A percentile compares a stretch with the other conserved stretches of the same genome.
Conservation (phyloP, 1,139 yeast genomes). For the Magnusiomyces magnusii region DNA sequence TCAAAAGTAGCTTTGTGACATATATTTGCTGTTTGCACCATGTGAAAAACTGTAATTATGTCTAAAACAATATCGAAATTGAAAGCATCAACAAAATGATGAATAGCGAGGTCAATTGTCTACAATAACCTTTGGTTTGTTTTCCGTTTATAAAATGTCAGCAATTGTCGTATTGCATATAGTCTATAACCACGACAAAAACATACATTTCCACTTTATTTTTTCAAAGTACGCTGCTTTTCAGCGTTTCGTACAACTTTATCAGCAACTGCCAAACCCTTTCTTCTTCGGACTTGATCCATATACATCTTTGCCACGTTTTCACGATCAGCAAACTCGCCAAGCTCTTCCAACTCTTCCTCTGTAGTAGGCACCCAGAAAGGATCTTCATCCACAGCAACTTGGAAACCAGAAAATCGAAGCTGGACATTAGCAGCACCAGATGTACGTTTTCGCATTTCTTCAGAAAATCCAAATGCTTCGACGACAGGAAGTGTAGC, state of each 20-base stretch:
- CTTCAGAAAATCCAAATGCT: slow-evolving; percentile 96
- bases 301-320: slow-evolving; percentile 83
- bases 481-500: slow-evolving; percentile 91
- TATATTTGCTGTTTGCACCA: too few species aligned
- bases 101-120: too few species aligned
- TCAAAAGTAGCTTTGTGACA: too few species aligned
- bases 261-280: slow-evolving; percentile 85
- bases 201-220: too few species aligned
- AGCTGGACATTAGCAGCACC: slow-evolving; percentile 98
- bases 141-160: too few species aligned
- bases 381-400: slow-evolving; percentile 76
- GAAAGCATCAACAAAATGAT: too few species aligned
- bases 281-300: slow-evolving; percentile 72
- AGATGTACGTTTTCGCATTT: slow-evolving; percentile 83
- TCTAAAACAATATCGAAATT: too few species aligned
- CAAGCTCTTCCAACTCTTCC: slow-evolving; percentile 89
- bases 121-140: too few species aligned
- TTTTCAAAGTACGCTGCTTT: slow-evolving; percentile 63
- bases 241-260: slow-evolving; percentile 89
- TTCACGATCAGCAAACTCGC: slow-evolving; percentile 88
- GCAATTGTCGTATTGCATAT: too few species aligned
- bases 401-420: slow-evolving; percentile 81
- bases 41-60: too few species aligned
- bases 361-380: slow-evolving; percentile 99
- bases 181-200: background rate